Percentiles rank a stretch among this genome's conserved stretches.
Evolutionary conservation across 2,329 filamentous ascomycete genomes (phyloP).

Genomic region (Geosmithia morbida): DNA sequence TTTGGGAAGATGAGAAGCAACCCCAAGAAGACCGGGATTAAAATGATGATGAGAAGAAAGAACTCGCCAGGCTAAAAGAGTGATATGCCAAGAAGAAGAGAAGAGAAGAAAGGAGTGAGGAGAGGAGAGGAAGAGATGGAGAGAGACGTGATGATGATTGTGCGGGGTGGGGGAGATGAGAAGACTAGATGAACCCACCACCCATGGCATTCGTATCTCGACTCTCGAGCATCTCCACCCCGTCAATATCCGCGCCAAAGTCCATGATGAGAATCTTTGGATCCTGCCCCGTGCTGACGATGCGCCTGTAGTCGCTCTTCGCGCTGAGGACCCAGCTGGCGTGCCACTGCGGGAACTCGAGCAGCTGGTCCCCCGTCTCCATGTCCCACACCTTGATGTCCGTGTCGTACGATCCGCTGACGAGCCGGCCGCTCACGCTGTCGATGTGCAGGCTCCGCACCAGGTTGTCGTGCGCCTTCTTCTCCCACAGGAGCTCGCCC

Average conservation of each 20-base stretch:
- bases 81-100: not conserved
- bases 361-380: conserved; percentile 59
- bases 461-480: conserved; percentile 70
- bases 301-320: conserved; percentile 87
- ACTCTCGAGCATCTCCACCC: conserved; percentile 45
- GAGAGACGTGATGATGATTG: too few species aligned
- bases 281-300: conserved; percentile 90
- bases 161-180: not conserved
- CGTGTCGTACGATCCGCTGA: conserved; percentile 89
- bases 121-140: not conserved
- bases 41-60: not conserved
- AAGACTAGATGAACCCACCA: conserved; percentile 11
- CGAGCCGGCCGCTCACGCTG: conserved; percentile 67
- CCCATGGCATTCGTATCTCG: conserved; percentile 5
- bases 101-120: not conserved
- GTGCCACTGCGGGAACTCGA: conserved; percentile 90
- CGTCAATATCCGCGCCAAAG: conserved; percentile 53
- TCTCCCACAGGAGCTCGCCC: conserved; percentile 66
- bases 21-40: not conserved
- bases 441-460: conserved; percentile 89
- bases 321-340: conserved; percentile 93
- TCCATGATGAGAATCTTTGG: conserved; percentile 87
- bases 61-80: not conserved
- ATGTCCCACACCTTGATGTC: conserved; percentile 93
- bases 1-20: not conserved